A percentile compares a stretch with the other conserved stretches of the same genome.
phyloP scores from a whole-genome alignment of 805 yeast genomes.

The Candida ascalaphidarum region DNA sequence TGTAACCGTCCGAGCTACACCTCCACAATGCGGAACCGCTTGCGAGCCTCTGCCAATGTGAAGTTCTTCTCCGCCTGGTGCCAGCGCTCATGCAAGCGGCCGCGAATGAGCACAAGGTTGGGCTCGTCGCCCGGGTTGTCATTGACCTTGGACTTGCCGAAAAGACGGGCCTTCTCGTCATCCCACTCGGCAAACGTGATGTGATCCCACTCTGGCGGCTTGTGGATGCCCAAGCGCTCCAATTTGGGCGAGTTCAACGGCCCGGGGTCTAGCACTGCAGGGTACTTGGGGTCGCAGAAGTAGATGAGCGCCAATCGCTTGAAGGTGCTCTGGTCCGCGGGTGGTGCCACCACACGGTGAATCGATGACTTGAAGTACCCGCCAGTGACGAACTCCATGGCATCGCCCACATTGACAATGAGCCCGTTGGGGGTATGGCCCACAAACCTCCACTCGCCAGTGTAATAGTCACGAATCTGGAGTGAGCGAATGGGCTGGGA shows the following conservation, averaged over 20 bases:
- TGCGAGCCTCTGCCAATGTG: neutral
- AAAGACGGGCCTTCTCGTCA: conserved; percentile 37
- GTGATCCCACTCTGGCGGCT: conserved; percentile 19
- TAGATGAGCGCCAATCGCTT: conserved; percentile 17
- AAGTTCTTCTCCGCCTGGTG: conserved; percentile 18
- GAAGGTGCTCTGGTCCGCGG: conserved; percentile 14
- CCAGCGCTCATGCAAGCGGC: conserved; percentile 37
- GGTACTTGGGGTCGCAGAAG: conserved; percentile 14
- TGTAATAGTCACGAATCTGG: conserved; percentile 20
- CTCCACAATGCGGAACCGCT: neutral
- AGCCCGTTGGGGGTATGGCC: conserved; percentile 20
- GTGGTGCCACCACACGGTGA: conserved; percentile 19
- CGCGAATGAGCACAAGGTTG: conserved; percentile 26
- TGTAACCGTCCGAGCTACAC: too few species aligned
- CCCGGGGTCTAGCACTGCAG: conserved; percentile 16
- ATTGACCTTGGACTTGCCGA: conserved; percentile 31
- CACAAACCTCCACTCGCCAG: conserved; percentile 19
- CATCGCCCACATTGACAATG: conserved; percentile 21
- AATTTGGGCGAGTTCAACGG: conserved; percentile 16
- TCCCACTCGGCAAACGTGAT: conserved; percentile 21
- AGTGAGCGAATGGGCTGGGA: conserved; percentile 22
- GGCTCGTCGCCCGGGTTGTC: conserved; percentile 27
- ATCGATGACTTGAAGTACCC: conserved; percentile 19
- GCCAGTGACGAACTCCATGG: conserved; percentile 23
- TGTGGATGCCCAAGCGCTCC: conserved; percentile 10